Evolutionary conservation across 352 stramenopile species (phyloP), one percentile per base, ranked within the genome.

Genomic region (Globisporangium takayamanum): DNA sequence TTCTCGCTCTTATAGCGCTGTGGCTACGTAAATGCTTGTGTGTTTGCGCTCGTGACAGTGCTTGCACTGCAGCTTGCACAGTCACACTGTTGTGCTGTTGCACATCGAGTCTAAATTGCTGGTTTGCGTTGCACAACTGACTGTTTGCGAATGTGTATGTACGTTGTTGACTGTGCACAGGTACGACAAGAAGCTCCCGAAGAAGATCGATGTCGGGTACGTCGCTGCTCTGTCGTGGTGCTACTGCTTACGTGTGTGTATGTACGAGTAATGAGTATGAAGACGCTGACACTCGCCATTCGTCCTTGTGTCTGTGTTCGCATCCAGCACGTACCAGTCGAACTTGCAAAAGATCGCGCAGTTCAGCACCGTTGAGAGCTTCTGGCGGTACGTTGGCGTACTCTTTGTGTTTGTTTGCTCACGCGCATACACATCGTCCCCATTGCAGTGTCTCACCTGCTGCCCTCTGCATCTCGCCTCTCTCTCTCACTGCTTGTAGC

Each of bases 161-260:
- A 8, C 53, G 62, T 25, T 36, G 36, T 73, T 47, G 39, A 22
- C 28, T 18, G 20, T 25, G 11, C 42, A n/a, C 78, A 96, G 89
- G 89, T 97, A 97, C 64, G 90, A 97, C 78, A 96, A 96, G 76
- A 97, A 97, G 72, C 81, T 96, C 67, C 82, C 85, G 41, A 93
- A 92, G 73, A 92, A 92, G 60, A 94, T 89, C 66, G 83, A 95
- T 67, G 76, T 93, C 41, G 81, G 80, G 80, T 94, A 74, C 61
- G 76, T 74, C 18, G 0, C 28, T n/a, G 7, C 2, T 39, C 10
- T 12, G 7, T 22, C 14, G 18, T 41, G 18, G 10, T 25, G 60
- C 50, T 44, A 8, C 7, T 44, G 1, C 10, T 45, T 22, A 7
- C 46, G 52, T 56, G 18, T 50, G 11, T 12, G 7, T 39, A 10